These are phyloP conservation scores for Colletotrichum sp. DNA, from an alignment of 2,329 filamentous ascomycete species.

Conservation along the genomic window DNA sequence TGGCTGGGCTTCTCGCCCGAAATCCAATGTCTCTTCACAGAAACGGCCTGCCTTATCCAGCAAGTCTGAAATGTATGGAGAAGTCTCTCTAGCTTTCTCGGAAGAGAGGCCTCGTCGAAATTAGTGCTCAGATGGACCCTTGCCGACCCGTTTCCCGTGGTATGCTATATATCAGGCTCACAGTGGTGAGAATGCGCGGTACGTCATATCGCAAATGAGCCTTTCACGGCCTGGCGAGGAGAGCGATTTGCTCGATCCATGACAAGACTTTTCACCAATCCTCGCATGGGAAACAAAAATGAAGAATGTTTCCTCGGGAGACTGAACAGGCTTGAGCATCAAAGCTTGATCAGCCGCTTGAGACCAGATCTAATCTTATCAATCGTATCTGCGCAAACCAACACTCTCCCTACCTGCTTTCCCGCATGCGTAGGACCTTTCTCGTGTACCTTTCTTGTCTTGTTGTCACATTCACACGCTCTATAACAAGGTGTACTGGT, in stretches of 20 bases:
- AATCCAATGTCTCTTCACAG: neutral
- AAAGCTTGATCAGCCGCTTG: neutral
- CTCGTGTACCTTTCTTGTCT: neutral
- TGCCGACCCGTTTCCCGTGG: no score
- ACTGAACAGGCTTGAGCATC: neutral
- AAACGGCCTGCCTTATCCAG: constrained; percentile 7
- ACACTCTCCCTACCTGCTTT: neutral
- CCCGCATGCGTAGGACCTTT: neutral
- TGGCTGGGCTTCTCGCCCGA: neutral
- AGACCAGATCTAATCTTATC: constrained; percentile 1
- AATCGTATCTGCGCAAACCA: neutral
- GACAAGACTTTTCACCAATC: neutral
- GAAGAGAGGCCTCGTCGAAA: neutral
- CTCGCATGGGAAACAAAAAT: no score
- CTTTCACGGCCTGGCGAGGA: neutral
- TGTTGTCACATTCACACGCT: neutral
- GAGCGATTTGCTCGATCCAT: neutral
- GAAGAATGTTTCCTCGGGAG: neutral
- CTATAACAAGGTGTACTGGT: neutral
- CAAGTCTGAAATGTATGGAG: neutral
- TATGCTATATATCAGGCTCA: neutral
- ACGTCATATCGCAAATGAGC: neutral
- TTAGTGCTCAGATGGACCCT: neutral
- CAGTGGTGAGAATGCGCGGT: neutral
- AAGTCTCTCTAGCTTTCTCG: neutral